A percentile compares a stretch with the other conserved stretches of the same genome.
phyloP scores from a whole-genome alignment of 129 eudicot genomes.

The Kitagawia praeruptora region DNA sequence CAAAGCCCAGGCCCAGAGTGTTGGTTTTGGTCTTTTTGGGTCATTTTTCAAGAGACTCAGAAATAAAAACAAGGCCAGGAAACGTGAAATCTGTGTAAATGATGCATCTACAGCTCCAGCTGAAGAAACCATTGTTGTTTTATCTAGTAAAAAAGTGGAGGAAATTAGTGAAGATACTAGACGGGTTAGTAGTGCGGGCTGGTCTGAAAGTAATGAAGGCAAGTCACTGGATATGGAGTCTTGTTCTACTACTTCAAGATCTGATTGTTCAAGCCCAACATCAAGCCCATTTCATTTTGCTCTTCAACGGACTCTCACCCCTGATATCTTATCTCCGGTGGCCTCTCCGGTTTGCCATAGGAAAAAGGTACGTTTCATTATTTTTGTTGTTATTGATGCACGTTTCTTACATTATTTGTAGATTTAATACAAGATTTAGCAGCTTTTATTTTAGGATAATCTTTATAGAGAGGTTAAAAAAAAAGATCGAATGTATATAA shows the following conservation, averaged over 20 bases:
- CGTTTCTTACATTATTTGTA: neutral
- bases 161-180: conserved; percentile 15
- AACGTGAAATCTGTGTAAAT: conserved; percentile 26
- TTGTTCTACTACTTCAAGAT: conserved; percentile 45
- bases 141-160: neutral
- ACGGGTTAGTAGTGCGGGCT: conserved; percentile 33
- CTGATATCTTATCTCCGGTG: conserved; percentile 44
- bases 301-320: conserved; percentile 35
- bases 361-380: conserved; percentile 35
- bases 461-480: no score
- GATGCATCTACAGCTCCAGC: conserved; percentile 6
- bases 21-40: conserved; percentile 56
- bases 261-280: conserved; percentile 45
- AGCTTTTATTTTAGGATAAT: neutral
- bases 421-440: neutral
- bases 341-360: conserved; percentile 48
- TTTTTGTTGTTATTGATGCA: neutral
- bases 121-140: conserved; percentile 7
- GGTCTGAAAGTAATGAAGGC: conserved; percentile 40
- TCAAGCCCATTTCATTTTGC: conserved; percentile 75
- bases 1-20: conserved; percentile 23
- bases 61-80: conserved; percentile 29
- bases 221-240: conserved; percentile 57
- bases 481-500: neutral
- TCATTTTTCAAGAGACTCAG: conserved; percentile 52